Conservation (phyloP, 1,284 basidiomycete species). For the Ceratobasidium sp. region DNA sequence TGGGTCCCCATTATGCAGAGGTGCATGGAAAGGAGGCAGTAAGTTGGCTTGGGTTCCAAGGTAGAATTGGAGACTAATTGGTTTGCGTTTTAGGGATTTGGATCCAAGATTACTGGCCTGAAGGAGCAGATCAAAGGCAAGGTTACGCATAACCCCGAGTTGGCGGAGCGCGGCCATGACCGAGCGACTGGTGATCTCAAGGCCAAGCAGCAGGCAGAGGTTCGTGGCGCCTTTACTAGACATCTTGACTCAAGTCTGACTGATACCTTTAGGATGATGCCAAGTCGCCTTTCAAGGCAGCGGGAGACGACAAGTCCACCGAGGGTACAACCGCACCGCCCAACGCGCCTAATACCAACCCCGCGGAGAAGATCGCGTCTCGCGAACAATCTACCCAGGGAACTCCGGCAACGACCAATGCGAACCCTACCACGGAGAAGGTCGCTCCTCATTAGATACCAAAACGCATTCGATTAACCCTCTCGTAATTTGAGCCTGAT, state of each 20-base stretch:
- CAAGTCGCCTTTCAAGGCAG: neutral
- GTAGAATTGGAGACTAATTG: neutral
- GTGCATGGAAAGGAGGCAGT: conserved; percentile 40
- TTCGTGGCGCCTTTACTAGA: neutral
- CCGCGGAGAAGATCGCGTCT: neutral
- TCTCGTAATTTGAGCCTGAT: neutral
- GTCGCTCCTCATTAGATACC: neutral
- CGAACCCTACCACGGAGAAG: neutral
- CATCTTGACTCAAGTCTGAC: too few species aligned
- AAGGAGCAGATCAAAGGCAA: conserved; percentile 47
- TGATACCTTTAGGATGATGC: neutral
- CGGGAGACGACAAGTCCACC: neutral
- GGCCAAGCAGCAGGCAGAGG: conserved; percentile 40
- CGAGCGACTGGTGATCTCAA: conserved; percentile 42
- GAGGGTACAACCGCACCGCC: conserved; percentile 1
- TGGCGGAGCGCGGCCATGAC: conserved; percentile 44
- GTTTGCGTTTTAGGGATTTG: conserved; percentile 37
- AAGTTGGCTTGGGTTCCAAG: conserved; percentile 11
- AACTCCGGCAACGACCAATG: conserved; percentile 4
- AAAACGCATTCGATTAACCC: neutral
- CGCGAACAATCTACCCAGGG: neutral
- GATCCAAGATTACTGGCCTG: conserved; percentile 45
- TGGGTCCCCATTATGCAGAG: conserved; percentile 56
- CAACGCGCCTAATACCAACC: conserved; percentile 13
- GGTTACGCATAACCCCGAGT: conserved; percentile 45